Percentiles rank a stretch among this genome's conserved stretches.
Conservation (phyloP, 1,139 yeast genomes). For the Scheffersomyces illinoinensis region DNA sequence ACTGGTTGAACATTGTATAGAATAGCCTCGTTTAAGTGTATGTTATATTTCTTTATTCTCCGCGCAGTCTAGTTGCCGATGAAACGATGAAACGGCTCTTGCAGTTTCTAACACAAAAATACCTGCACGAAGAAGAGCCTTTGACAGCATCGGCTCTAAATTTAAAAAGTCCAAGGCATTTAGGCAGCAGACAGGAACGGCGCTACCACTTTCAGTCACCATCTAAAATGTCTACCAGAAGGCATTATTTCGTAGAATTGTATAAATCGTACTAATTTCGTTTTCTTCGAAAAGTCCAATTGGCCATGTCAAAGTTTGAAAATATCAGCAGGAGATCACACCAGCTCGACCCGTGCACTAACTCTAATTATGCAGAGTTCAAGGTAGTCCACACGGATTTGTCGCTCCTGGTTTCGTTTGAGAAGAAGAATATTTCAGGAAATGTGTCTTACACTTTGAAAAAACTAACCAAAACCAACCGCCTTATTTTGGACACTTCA, state of each 20-base stretch:
- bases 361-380: conserved; percentile 17
- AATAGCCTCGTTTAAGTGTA: neutral
- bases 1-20: neutral
- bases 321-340: conserved; percentile 5
- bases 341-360: conserved; percentile 16
- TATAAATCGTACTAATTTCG: too few species aligned
- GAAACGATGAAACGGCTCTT: neutral
- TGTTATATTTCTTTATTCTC: neutral
- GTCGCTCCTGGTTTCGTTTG: conserved; percentile 30
- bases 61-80: too few species aligned
- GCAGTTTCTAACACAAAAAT: neutral
- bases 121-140: neutral
- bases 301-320: conserved; percentile 1
- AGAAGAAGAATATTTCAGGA: conserved; percentile 28
- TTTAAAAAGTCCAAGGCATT: neutral
- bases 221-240: neutral
- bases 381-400: conserved; percentile 22
- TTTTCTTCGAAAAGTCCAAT: neutral
- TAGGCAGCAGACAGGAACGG: neutral
- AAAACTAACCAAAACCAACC: conserved; percentile 7
- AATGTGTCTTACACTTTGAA: conserved; percentile 24
- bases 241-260: neutral
- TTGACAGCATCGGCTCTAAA: neutral
- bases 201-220: neutral
- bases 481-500: conserved; percentile 34